These are phyloP conservation scores for Colletotrichum cordylinicola DNA, from an alignment of 2,329 filamentous ascomycete genomes.

Conservation along the genomic window DNA sequence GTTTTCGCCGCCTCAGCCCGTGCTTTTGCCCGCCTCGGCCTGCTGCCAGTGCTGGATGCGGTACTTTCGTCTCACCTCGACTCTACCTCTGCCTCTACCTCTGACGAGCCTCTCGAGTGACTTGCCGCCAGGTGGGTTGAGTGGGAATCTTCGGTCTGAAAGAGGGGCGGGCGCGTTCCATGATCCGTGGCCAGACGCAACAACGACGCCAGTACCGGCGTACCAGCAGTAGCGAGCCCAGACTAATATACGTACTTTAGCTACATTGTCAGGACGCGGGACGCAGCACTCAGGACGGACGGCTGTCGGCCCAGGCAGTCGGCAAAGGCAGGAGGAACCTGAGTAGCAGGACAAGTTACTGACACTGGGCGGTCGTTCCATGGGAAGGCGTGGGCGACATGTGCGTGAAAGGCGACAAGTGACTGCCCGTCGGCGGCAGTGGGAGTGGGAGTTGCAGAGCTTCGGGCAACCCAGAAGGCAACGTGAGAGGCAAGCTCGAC, in stretches of 20 bases:
- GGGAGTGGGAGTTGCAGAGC: conserved; percentile 18
- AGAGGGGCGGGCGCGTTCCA: conserved; percentile 9
- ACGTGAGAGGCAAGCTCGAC: neutral
- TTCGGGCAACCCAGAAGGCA: conserved; percentile 5
- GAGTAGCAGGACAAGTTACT: neutral
- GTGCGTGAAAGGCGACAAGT: neutral
- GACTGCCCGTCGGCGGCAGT: neutral
- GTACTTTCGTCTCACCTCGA: conserved; percentile 12
- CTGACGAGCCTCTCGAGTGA: neutral
- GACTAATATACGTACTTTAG: neutral
- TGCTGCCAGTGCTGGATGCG: neutral
- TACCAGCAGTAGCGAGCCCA: neutral
- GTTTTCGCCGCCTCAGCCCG: neutral
- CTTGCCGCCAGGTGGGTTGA: conserved; percentile 12
- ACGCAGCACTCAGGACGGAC: neutral
- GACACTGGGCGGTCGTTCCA: neutral
- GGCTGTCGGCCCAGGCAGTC: conserved; percentile 22
- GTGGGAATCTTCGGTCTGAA: conserved; percentile 3
- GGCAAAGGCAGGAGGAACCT: neutral
- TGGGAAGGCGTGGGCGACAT: neutral
- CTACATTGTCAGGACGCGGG: neutral
- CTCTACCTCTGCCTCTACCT: conserved; percentile 8
- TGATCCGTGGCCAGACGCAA: conserved; percentile 10
- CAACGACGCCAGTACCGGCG: neutral
- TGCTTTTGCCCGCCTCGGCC: neutral